Evolutionary conservation across 768 basidiomycete genomes (phyloP).

Genomic region (Boletus subparvulus): DNA sequence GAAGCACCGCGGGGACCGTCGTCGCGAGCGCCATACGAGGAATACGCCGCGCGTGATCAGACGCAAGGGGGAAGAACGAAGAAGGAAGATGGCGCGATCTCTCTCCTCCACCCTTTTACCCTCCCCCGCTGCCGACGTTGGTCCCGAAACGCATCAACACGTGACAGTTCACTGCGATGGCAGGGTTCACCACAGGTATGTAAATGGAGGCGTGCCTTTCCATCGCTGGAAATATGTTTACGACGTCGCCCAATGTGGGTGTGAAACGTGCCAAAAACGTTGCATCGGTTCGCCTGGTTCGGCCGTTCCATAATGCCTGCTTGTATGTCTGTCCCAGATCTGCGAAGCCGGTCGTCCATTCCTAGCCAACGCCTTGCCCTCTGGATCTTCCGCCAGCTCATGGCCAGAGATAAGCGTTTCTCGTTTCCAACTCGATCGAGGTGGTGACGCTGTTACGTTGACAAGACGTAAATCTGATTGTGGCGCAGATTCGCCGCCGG

Average conservation of each 20-base stretch:
- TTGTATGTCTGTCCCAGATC: not conserved
- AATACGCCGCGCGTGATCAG: not conserved
- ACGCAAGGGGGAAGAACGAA: slow-evolving; percentile 10
- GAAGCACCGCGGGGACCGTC: slow-evolving; percentile 20
- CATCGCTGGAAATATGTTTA: not conserved
- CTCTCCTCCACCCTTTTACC: slow-evolving; percentile 12
- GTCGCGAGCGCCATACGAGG: slow-evolving; percentile 13
- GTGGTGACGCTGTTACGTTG: too few species aligned
- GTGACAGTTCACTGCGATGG: not conserved
- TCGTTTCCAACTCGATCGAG: too few species aligned
- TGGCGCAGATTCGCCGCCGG: too few species aligned
- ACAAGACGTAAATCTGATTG: too few species aligned
- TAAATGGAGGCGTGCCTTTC: not conserved
- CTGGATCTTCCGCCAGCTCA: not conserved
- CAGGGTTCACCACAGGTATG: too few species aligned
- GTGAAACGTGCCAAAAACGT: not conserved
- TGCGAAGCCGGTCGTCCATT: not conserved
- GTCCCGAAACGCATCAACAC: slow-evolving; percentile 3
- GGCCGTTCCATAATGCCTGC: too few species aligned
- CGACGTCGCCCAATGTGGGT: too few species aligned
- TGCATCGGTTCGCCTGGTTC: too few species aligned
- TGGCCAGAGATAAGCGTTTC: too few species aligned
- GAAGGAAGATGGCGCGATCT: slow-evolving; percentile 17
- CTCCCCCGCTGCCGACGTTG: not conserved
- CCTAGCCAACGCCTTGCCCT: not conserved